Base-by-base conservation (phyloP, 148 eudicot genomes). In the Fallopia convolvulus region DNA sequence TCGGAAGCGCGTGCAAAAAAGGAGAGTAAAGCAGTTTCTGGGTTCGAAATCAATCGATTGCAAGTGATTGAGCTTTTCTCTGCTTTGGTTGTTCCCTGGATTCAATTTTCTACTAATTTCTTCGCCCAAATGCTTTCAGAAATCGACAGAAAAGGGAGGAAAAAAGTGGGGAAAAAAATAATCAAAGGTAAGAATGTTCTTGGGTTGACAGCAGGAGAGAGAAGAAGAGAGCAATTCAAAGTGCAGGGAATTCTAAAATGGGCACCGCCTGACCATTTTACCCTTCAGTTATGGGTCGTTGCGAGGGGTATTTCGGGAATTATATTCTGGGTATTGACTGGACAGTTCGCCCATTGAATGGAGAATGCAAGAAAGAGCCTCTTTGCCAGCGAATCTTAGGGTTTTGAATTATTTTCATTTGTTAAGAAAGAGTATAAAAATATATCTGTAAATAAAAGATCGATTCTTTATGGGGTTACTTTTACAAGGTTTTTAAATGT, bases 31-130 rank as follows among this genome's bases (percentile, higher is more conserved):
- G 85, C 82, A 79, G 88, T 80, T 79, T 79, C 60, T 46, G 83
- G 83, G 81, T 82, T 82, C 81, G 76, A 86, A 84, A 70, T 77
- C 78, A 75, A 74, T 81, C 52, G 56, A 52, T 65, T 75, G 76
- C 74, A 52, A 52, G 61, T 80, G 79, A 75, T 72, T 72, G 77
- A 46, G 30, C 74, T 65, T 44, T 44, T 55, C 75, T 78, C 7
- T 74, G 80, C 75, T 77, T 74, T 74, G 14, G 73, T 8, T 61
- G 33, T 32, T 65, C 40, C 41, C 71, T 65, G 41, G 26, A 65
- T 65, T 17, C 40, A n/a, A 20, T 20, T 23, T 20, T 20, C 65
- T 58, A 23, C 33, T 58, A 23, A 58, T 58, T 58, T 58, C 32
- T 58, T 21, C 30, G 58, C 65, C 8, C 30, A 58, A 21, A 58